These are phyloP conservation scores for Cryphonectria parasitica DNA, from an alignment of 2,329 filamentous ascomycete species.

Conservation along the genomic window DNA sequence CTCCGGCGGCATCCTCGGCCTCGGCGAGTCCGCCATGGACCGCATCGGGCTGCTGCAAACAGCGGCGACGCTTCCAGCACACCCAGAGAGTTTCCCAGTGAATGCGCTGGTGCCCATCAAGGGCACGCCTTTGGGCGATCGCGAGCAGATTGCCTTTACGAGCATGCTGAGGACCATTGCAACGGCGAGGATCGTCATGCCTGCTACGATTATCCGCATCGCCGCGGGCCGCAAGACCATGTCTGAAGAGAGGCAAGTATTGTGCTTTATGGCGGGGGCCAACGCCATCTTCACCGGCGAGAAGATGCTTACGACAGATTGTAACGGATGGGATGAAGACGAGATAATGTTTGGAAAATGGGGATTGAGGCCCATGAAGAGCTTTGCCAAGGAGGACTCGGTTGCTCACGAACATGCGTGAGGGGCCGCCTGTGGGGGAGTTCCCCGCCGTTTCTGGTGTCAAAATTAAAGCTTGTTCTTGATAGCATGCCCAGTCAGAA, in stretches of 20 bases:
- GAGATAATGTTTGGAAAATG: slow-evolving; percentile 80
- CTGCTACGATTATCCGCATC: slow-evolving; percentile 81
- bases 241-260: slow-evolving; percentile 83
- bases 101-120: slow-evolving; percentile 91
- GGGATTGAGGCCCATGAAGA: slow-evolving; percentile 79
- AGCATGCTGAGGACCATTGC: slow-evolving; percentile 82
- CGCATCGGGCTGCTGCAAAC: slow-evolving; percentile 84
- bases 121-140: slow-evolving; percentile 81
- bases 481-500: background rate
- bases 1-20: slow-evolving; percentile 83
- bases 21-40: slow-evolving; percentile 79
- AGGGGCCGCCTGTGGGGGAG: background rate
- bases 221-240: slow-evolving; percentile 84
- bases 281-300: slow-evolving; percentile 96
- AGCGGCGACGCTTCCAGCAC: slow-evolving; percentile 75
- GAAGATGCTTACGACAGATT: slow-evolving; percentile 93
- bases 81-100: slow-evolving; percentile 90
- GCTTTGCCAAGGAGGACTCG: slow-evolving; percentile 37
- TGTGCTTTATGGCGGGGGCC: slow-evolving; percentile 88
- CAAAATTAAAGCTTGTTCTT: background rate
- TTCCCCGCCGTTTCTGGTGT: background rate
- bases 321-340: slow-evolving; percentile 90
- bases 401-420: background rate
- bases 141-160: slow-evolving; percentile 73
- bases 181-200: slow-evolving; percentile 81